A percentile compares a stretch with the other conserved stretches of the same genome.
These are phyloP conservation scores for Viola odorata DNA, from an alignment of 345 rosid genomes.

Conservation along the genomic window DNA sequence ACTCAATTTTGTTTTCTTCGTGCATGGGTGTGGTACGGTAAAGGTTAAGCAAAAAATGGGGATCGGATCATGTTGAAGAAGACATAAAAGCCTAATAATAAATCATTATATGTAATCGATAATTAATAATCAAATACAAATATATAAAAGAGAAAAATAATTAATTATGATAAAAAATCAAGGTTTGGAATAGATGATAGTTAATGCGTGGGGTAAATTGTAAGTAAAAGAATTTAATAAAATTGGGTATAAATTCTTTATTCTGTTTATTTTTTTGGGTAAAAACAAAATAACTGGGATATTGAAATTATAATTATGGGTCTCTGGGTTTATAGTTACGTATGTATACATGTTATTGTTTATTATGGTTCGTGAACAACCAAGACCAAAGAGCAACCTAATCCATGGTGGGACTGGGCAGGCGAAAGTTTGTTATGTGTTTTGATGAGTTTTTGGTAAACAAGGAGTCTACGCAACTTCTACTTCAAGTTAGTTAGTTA, in stretches of 20 bases:
- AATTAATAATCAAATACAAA: background rate
- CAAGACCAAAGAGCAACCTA: too few relatives aligned
- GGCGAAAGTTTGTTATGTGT: too few relatives aligned
- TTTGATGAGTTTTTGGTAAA: slow-evolving; percentile 12
- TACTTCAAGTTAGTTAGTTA: slow-evolving; percentile 22
- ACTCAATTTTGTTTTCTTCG: background rate
- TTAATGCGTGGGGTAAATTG: background rate
- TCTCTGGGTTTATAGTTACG: too few relatives aligned
- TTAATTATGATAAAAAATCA: background rate
- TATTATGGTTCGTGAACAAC: background rate
- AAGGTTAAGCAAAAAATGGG: slow-evolving; percentile 6
- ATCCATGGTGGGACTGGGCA: too few relatives aligned
- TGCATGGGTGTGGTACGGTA: background rate
- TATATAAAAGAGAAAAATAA: too few relatives aligned
- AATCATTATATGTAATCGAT: background rate
- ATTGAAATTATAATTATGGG: too few relatives aligned
- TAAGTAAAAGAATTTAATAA: background rate
- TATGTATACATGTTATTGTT: too few relatives aligned
- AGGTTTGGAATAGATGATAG: background rate
- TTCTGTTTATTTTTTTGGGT: background rate
- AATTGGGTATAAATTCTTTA: too few relatives aligned
- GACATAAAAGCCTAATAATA: slow-evolving; percentile 5
- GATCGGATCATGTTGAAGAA: too few relatives aligned
- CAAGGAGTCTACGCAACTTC: slow-evolving; percentile 14
- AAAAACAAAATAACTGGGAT: background rate